Evolutionary conservation across 2,329 filamentous ascomycete genomes (phyloP).

Genomic region (Aspergillus amoenus): DNA sequence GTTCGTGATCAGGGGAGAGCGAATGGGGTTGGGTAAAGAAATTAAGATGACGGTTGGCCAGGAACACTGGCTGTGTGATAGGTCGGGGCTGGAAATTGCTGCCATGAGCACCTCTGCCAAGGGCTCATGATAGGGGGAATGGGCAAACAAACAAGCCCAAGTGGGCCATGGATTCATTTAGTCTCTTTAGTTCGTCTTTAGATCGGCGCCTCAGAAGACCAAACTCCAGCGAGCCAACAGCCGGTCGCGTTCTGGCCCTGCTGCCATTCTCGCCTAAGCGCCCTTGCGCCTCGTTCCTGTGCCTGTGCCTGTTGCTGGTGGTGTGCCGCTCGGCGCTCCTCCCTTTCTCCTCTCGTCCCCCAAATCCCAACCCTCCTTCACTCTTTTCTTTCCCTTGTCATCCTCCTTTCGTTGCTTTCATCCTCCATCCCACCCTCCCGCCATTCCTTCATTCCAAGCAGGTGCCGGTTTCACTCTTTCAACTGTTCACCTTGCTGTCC

Average conservation of each 20-base stretch:
- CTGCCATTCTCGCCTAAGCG: slow-evolving; percentile 12
- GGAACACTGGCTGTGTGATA: slow-evolving; percentile 14
- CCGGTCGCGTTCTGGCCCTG: slow-evolving; percentile 17
- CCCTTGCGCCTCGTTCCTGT: slow-evolving; percentile 22
- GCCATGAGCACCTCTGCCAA: slow-evolving; percentile 9
- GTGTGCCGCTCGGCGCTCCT: background rate
- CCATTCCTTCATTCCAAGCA: slow-evolving; percentile 35
- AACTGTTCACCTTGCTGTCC: slow-evolving; percentile 56
- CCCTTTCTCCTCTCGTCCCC: slow-evolving; percentile 8
- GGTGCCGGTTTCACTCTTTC: slow-evolving; percentile 65
- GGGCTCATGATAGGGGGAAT: slow-evolving; percentile 1
- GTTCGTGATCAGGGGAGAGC: background rate
- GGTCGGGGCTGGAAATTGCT: slow-evolving; percentile 5
- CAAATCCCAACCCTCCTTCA: slow-evolving; percentile 5
- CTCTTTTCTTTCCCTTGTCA: slow-evolving; percentile 20
- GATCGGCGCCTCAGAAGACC: slow-evolving; percentile 1
- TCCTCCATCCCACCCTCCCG: slow-evolving; percentile 23
- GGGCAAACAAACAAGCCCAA: slow-evolving; percentile 16
- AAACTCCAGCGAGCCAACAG: slow-evolving; percentile 4
- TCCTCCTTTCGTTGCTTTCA: slow-evolving; percentile 16
- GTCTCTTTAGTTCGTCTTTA: background rate
- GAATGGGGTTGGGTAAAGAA: slow-evolving; percentile 6
- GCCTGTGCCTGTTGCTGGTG: background rate
- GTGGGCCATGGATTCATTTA: slow-evolving; percentile 7
- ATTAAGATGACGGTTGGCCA: slow-evolving; percentile 11